phyloP scores from a whole-genome alignment of 202 grass and related monocot species.

The Brachypodium distachyon region DNA sequence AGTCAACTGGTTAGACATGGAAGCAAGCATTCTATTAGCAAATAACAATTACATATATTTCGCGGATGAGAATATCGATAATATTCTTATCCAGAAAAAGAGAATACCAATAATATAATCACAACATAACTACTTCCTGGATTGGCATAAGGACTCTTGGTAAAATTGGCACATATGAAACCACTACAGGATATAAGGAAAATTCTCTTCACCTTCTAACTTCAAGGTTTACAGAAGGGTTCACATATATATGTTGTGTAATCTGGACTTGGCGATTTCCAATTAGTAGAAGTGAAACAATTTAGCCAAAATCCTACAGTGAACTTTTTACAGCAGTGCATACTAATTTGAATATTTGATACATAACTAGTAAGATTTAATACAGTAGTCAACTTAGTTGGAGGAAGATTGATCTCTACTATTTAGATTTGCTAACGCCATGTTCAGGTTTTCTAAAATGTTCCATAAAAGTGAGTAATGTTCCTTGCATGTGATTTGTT shows the following conservation, averaged over 20 bases:
- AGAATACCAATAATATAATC: not conserved
- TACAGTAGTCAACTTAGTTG: not conserved
- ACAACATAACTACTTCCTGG: not conserved
- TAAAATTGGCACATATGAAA: not conserved
- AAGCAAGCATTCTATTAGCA: not conserved
- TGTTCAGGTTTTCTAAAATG: not conserved
- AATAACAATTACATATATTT: not conserved
- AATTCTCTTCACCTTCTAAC: not conserved
- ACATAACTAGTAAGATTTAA: not conserved
- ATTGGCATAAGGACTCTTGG: not conserved
- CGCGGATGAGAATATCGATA: not conserved
- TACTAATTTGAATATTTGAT: not conserved
- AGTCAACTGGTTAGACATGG: conserved; percentile 14
- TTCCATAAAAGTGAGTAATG: not conserved
- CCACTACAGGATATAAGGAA: not conserved
- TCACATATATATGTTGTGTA: not conserved
- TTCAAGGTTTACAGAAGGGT: not conserved
- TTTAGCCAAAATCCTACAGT: not conserved
- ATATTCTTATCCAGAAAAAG: not conserved
- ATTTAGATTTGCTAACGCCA: not conserved
- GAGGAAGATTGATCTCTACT: not conserved
- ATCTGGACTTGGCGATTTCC: not conserved
- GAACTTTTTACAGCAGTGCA: not conserved
- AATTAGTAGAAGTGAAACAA: not conserved
- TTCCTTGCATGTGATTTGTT: not conserved